Evolutionary conservation across 2,329 filamentous ascomycete genomes (phyloP).

Genomic region (Pseudocercospora musae): DNA sequence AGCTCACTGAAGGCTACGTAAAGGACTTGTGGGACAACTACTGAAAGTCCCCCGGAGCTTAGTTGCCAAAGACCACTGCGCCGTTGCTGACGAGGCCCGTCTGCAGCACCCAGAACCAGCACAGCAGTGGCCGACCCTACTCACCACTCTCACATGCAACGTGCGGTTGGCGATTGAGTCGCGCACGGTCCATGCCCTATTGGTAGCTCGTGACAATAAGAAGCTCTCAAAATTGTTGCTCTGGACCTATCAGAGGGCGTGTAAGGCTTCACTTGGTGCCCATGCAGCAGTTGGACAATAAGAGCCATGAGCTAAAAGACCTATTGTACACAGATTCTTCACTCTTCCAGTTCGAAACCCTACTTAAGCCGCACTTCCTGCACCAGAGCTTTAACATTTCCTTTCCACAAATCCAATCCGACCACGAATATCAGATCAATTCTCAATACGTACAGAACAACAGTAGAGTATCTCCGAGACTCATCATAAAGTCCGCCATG

Average conservation of each 20-base stretch:
- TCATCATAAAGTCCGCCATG: background rate
- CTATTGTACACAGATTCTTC: background rate
- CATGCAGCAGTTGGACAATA: background rate
- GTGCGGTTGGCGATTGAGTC: background rate
- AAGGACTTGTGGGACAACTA: slow-evolving; percentile 73
- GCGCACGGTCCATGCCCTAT: background rate
- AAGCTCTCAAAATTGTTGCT: background rate
- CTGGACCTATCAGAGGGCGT: too few relatives aligned
- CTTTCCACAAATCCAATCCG: background rate
- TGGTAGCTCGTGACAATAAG: background rate
- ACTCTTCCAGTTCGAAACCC: background rate
- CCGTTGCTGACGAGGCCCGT: background rate
- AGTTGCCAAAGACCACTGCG: background rate
- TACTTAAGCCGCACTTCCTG: background rate
- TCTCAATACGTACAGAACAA: background rate
- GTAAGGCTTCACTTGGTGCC: background rate
- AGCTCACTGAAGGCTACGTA: slow-evolving; percentile 77
- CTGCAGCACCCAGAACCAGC: background rate
- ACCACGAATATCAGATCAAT: background rate
- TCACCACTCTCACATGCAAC: background rate
- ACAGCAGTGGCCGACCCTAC: background rate
- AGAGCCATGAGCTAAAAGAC: background rate
- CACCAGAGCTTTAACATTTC: background rate
- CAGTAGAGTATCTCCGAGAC: background rate
- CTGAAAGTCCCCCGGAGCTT: slow-evolving; percentile 1